Conservation (phyloP, 2,329 filamentous ascomycete genomes). For the Xylaria multiplex region DNA sequence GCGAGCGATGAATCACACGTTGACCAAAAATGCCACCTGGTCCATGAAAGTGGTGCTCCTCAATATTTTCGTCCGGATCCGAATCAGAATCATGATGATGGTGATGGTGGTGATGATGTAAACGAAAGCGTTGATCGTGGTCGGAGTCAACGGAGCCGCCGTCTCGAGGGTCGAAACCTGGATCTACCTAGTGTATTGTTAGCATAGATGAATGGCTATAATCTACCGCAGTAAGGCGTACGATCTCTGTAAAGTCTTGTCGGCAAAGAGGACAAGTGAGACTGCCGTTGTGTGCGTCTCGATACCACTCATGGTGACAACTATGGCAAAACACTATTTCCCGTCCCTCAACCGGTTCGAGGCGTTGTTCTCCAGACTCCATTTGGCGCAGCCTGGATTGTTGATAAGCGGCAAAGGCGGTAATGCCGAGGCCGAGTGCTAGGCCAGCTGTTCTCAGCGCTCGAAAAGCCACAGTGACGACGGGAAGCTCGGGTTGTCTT, state of each 20-base stretch:
- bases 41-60: conserved; percentile 57
- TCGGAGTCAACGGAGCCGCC: conserved; percentile 46
- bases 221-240: conserved; percentile 57
- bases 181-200: conserved; percentile 57
- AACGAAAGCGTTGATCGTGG: conserved; percentile 40
- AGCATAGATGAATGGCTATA: conserved; percentile 26
- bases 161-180: conserved; percentile 70
- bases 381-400: conserved; percentile 54
- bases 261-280: conserved; percentile 81
- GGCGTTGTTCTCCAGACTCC: conserved; percentile 54
- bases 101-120: conserved; percentile 36
- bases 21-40: conserved; percentile 56
- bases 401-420: conserved; percentile 65
- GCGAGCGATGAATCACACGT: conserved; percentile 49
- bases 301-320: conserved; percentile 84
- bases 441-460: conserved; percentile 65
- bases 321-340: conserved; percentile 89
- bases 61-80: conserved; percentile 70
- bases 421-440: conserved; percentile 67
- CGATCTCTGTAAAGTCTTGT: conserved; percentile 86
- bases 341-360: conserved; percentile 62
- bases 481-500: conserved; percentile 37
- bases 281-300: conserved; percentile 66
- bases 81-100: conserved; percentile 54
- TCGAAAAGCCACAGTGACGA: conserved; percentile 64